phyloP scores from a whole-genome alignment of 176 grass and related monocot genomes.

The Triticum monococcum region DNA sequence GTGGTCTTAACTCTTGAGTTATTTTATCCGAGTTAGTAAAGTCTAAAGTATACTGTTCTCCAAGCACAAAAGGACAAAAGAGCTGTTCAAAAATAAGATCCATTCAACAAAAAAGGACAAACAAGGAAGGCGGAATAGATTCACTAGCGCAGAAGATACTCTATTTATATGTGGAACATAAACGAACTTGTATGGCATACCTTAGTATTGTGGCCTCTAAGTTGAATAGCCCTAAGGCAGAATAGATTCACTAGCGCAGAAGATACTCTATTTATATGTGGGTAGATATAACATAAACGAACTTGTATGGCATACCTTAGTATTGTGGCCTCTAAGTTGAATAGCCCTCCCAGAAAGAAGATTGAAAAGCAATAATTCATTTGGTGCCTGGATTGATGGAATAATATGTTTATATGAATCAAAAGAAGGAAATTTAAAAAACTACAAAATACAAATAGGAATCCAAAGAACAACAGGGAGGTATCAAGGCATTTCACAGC shows the following conservation, averaged over 20 bases:
- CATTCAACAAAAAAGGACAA: background rate
- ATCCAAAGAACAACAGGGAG: constrained; percentile 7
- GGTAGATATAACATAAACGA: constrained; percentile 18
- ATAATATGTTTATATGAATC: constrained; percentile 17
- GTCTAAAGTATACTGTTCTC: constrained; percentile 4
- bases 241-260: constrained; percentile 1
- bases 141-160: constrained; percentile 15
- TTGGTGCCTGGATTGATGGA: constrained; percentile 64
- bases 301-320: constrained; percentile 58
- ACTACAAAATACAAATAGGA: constrained; percentile 26
- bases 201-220: constrained; percentile 89
- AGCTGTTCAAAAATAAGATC: background rate
- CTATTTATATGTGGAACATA: background rate
- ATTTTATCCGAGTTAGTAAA: constrained; percentile 17
- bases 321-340: constrained; percentile 93
- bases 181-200: constrained; percentile 44
- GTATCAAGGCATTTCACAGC: background rate
- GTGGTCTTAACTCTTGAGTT: background rate
- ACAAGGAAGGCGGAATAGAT: background rate
- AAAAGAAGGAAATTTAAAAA: constrained; percentile 1
- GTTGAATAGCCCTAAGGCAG: constrained; percentile 67
- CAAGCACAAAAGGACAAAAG: constrained; percentile 25
- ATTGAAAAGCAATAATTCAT: constrained; percentile 97
- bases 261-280: background rate
- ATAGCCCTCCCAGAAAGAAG: constrained; percentile 92